Base-by-base conservation (phyloP, 2,329 filamentous ascomycete genomes). In the Cercospora sojina region DNA sequence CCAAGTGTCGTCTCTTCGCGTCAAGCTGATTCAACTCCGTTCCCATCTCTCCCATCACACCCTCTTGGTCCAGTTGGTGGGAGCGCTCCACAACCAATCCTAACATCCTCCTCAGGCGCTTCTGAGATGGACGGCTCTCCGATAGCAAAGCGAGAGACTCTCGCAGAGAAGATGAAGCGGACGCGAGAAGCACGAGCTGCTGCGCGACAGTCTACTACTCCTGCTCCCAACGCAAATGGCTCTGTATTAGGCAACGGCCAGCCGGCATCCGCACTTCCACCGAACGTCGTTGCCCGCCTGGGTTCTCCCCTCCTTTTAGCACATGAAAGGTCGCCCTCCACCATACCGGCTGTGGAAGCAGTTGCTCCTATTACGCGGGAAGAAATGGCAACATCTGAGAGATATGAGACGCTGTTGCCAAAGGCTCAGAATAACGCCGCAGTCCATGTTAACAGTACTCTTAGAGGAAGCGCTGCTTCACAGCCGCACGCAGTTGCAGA, bases 331-430 rank as follows among this genome's bases (percentile, higher is more conserved):
- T 79, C 77, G 4, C 77, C 77, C 8, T 79, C 76, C 3, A 71
- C 71, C 10, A 70, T 79, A 5, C 76, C 77, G 18, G 74, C 76
- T 23, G 69, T 72, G 1, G 71, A 74, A 59, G 70, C 72, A 3
- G 41, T 69, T 1, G 69, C 71, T 0, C 65, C 57, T 2, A 68
- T 73, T 9, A 74, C 76, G 1, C 69, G 68, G 51, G 76, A 78
- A 41, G 75, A 78, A 49, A 73, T 74, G 72, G 75, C 72, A 27
- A 76, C 75, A 1, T 76, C 75, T 10, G 77, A 75, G 56, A 71
- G 76, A 20, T 78, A 76, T 56, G 71, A 74, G 56, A 77, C 76
- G 5, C 67, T 78, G 1, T 31, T 78, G 0, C 77, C 77, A 29
- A 72, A 73, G 56, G 67, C 67, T 16, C 68, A 70, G 13, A 51